phyloP scores from a whole-genome alignment of 2,329 filamentous ascomycete genomes.

The Sporothrix brasiliensis region DNA sequence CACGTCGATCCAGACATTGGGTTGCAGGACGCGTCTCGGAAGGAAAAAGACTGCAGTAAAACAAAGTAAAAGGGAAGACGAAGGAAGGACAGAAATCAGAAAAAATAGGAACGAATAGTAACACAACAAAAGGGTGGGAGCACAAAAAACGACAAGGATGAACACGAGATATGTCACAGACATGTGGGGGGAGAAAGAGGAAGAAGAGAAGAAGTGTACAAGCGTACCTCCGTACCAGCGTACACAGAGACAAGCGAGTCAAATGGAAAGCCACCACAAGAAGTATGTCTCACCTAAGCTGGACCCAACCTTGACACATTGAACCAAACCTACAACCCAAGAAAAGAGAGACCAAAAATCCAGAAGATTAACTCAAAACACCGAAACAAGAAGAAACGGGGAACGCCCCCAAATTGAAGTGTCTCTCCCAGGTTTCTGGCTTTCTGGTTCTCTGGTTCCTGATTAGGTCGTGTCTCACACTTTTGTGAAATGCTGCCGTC shows the following conservation, averaged over 20 bases:
- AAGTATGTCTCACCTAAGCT: no score
- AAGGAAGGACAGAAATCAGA: no score
- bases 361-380: neutral
- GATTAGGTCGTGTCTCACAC: neutral
- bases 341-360: neutral
- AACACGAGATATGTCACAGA: conserved; percentile 31
- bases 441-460: neutral
- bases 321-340: no score
- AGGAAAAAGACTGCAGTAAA: neutral
- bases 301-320: no score
- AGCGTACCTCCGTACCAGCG: neutral
- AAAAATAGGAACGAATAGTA: neutral
- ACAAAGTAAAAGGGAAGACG: neutral
- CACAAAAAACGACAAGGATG: conserved; percentile 23
- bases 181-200: conserved; percentile 5
- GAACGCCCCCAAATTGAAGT: conserved; percentile 26
- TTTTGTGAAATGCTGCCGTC: neutral
- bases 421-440: conserved; percentile 21
- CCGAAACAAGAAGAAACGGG: neutral
- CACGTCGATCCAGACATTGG: conserved; percentile 5
- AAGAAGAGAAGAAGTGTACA: neutral
- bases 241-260: conserved; percentile 27
- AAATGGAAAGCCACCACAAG: neutral
- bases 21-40: conserved; percentile 19
- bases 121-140: conserved; percentile 15